phyloP scores from a whole-genome alignment of 2,329 filamentous ascomycete genomes.

The Leptosphaerulina australis region DNA sequence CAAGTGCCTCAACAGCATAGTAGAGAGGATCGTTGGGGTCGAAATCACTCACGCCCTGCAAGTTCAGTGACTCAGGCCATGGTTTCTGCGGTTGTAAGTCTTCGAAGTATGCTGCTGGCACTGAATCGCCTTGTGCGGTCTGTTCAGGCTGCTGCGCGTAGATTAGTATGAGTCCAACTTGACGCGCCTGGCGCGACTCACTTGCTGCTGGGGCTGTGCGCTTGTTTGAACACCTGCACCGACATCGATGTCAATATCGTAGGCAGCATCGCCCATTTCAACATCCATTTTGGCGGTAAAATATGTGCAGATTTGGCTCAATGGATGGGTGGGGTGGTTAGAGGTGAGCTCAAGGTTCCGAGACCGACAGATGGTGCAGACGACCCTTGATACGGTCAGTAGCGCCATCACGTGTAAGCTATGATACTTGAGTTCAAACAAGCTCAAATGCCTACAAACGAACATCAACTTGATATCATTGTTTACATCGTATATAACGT shows the following conservation, averaged over 20 bases:
- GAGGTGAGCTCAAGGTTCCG: slow-evolving; percentile 1
- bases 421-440: slow-evolving; percentile 2
- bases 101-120: slow-evolving; percentile 46
- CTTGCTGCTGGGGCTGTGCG: slow-evolving; percentile 33
- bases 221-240: slow-evolving; percentile 27
- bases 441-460: background rate
- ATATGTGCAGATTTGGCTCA: slow-evolving; percentile 10
- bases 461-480: background rate
- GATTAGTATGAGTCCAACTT: background rate
- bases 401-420: slow-evolving; percentile 12
- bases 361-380: slow-evolving; percentile 5
- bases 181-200: slow-evolving; percentile 18
- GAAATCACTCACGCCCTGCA: slow-evolving; percentile 81
- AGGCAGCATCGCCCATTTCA: slow-evolving; percentile 45
- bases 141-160: slow-evolving; percentile 12
- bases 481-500: background rate
- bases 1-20: slow-evolving; percentile 73
- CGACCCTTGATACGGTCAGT: slow-evolving; percentile 3
- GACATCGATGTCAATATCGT: slow-evolving; percentile 48
- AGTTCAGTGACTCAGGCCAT: slow-evolving; percentile 72
- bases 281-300: slow-evolving; percentile 37
- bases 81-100: slow-evolving; percentile 36
- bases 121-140: slow-evolving; percentile 19
- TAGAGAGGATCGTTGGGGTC: slow-evolving; percentile 79
- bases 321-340: slow-evolving; percentile 20